Conservation (phyloP, 345 rosid species). For the Eucalyptus viminalis region DNA sequence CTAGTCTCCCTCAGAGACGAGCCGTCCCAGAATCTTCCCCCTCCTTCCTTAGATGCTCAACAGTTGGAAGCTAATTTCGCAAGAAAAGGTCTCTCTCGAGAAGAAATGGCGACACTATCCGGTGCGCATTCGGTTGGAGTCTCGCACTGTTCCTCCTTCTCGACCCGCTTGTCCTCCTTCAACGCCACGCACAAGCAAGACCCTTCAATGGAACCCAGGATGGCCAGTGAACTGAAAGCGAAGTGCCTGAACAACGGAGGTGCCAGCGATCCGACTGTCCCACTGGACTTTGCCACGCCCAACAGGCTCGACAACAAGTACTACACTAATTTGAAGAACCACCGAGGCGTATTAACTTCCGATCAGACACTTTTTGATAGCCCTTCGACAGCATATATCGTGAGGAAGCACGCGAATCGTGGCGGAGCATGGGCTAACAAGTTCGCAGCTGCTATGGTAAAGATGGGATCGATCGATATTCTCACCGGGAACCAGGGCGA, state of each 20-base stretch:
- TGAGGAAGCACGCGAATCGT: background rate
- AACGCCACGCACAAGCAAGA: background rate
- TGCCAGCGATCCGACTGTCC: background rate
- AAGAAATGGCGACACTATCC: conserved; percentile 14
- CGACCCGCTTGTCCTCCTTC: background rate
- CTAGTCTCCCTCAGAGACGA: background rate
- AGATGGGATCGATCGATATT: conserved; percentile 10
- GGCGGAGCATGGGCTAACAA: background rate
- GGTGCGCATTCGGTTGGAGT: conserved; percentile 10
- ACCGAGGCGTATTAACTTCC: background rate
- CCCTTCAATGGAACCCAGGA: background rate
- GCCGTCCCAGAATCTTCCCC: background rate
- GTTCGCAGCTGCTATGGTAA: conserved; percentile 7
- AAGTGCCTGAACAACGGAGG: background rate
- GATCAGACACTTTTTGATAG: background rate
- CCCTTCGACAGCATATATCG: background rate
- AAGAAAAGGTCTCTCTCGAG: background rate
- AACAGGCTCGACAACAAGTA: background rate
- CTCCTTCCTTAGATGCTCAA: background rate
- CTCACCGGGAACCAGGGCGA: conserved; percentile 9
- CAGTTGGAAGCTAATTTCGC: conserved; percentile 2
- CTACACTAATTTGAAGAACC: background rate
- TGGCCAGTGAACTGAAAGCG: background rate
- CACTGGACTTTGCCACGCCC: background rate
- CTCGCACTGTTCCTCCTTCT: conserved; percentile 3